phyloP scores from a whole-genome alignment of 2,329 filamentous ascomycete species.

The Aureobasidium leucospermi region DNA sequence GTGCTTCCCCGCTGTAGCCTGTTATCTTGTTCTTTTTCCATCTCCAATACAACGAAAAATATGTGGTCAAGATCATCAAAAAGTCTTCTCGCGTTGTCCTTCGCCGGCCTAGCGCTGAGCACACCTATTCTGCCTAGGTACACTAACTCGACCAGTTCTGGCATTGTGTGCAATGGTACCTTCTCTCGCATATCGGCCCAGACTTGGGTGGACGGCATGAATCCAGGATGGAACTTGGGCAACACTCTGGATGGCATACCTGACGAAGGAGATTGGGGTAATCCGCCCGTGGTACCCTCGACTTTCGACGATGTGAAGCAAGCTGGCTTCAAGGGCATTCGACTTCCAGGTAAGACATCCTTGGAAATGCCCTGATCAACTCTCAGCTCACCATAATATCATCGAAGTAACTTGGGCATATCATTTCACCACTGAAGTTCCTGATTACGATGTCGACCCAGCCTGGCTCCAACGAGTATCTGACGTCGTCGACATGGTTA shows the following conservation, averaged over 20 bases:
- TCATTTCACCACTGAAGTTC: conserved; percentile 46
- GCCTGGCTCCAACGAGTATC: conserved; percentile 51
- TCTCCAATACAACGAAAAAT: too few relatives aligned
- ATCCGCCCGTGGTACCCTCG: conserved; percentile 41
- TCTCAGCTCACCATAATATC: background rate
- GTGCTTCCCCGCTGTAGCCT: background rate
- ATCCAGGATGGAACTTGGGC: conserved; percentile 54
- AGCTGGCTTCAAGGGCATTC: conserved; percentile 51
- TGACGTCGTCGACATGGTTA: conserved; percentile 51
- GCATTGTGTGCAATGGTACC: conserved; percentile 31
- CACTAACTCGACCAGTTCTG: background rate
- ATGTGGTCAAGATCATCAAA: background rate
- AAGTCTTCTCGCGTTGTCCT: background rate
- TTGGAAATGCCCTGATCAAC: background rate
- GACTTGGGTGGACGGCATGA: conserved; percentile 42
- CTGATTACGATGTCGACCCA: conserved; percentile 48
- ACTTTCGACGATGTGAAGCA: conserved; percentile 48
- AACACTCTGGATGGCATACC: conserved; percentile 53
- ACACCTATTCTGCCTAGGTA: background rate
- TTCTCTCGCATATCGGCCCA: conserved; percentile 42
- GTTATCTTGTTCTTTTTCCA: background rate
- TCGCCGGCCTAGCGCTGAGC: background rate
- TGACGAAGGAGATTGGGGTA: conserved; percentile 53
- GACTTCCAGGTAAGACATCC: conserved; percentile 40
- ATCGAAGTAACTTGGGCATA: conserved; percentile 50